These are phyloP conservation scores for Kwoniella bestiolae DNA, from an alignment of 768 basidiomycete species.

Conservation along the genomic window DNA sequence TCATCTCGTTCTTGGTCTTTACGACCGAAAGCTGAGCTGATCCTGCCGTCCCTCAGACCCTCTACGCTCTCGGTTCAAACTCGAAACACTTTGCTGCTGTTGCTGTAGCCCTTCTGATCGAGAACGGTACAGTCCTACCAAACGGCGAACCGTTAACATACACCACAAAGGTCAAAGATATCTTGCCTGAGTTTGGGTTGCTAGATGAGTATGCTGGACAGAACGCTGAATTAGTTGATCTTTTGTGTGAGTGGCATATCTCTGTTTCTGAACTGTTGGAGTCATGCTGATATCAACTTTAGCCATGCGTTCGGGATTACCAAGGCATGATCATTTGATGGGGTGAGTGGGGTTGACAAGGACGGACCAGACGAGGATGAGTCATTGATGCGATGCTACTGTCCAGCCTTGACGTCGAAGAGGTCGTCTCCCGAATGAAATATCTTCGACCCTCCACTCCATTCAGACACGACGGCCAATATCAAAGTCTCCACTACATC, in stretches of 20 bases:
- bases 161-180: slow-evolving; percentile 45
- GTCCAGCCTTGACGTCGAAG: neutral
- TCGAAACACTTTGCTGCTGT: slow-evolving; percentile 49
- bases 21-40: neutral
- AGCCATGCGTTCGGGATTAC: slow-evolving; percentile 45
- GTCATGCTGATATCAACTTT: neutral
- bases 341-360: slow-evolving; percentile 15
- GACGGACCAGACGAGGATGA: neutral
- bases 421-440: slow-evolving; percentile 23
- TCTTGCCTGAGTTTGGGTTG: slow-evolving; percentile 40
- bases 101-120: slow-evolving; percentile 39
- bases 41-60: slow-evolving; percentile 24
- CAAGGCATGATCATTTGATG: slow-evolving; percentile 38
- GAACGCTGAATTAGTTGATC: slow-evolving; percentile 38
- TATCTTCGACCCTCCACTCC: slow-evolving; percentile 44
- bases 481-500: slow-evolving; percentile 47
- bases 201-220: slow-evolving; percentile 40
- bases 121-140: slow-evolving; percentile 25
- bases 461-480: slow-evolving; percentile 43
- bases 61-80: slow-evolving; percentile 48
- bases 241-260: slow-evolving; percentile 35
- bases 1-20: neutral
- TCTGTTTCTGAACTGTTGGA: neutral
- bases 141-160: slow-evolving; percentile 25
- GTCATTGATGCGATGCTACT: neutral